A percentile compares a stretch with the other conserved stretches of the same genome.
These are phyloP conservation scores for Aspergillus sp. DNA, from an alignment of 2,329 filamentous ascomycete genomes.

Conservation along the genomic window DNA sequence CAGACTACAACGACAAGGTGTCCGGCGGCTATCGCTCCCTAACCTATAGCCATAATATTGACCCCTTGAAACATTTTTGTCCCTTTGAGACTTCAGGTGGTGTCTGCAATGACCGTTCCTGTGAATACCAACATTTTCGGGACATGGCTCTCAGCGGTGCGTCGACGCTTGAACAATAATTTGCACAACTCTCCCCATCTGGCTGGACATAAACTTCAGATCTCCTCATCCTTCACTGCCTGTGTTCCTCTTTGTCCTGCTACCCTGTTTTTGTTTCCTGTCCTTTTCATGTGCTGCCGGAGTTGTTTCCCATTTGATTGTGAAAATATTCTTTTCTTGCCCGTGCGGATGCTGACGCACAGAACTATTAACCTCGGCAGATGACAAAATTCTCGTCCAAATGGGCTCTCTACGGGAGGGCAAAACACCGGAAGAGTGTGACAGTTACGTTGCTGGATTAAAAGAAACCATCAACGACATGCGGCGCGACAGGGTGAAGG, in stretches of 20 bases:
- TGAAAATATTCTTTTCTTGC: slow-evolving; percentile 18
- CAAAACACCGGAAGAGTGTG: slow-evolving; percentile 44
- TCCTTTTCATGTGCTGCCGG: not conserved
- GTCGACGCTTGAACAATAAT: slow-evolving; percentile 47
- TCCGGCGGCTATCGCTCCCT: slow-evolving; percentile 79
- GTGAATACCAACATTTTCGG: slow-evolving; percentile 77
- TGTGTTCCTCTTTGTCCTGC: slow-evolving; percentile 10
- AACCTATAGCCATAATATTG: slow-evolving; percentile 91
- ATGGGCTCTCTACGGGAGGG: slow-evolving; percentile 50
- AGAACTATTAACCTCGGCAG: slow-evolving; percentile 42
- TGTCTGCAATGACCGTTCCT: slow-evolving; percentile 71
- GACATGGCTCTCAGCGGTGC: slow-evolving; percentile 72
- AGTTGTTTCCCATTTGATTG: slow-evolving; percentile 14
- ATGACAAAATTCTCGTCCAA: slow-evolving; percentile 53
- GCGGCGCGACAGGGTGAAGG: slow-evolving; percentile 50
- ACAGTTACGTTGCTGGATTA: slow-evolving; percentile 45
- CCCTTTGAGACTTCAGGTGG: slow-evolving; percentile 70
- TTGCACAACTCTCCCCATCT: slow-evolving; percentile 23
- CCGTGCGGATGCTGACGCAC: slow-evolving; percentile 41
- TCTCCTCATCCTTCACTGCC: not conserved
- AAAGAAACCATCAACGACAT: slow-evolving; percentile 51
- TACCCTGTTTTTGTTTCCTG: slow-evolving; percentile 4
- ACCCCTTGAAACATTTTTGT: slow-evolving; percentile 72
- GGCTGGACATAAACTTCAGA: slow-evolving; percentile 1
- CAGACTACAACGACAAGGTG: slow-evolving; percentile 67